Percentiles rank a stretch among this genome's conserved stretches.
phyloP scores from a whole-genome alignment of 495 filamentous ascomycete species.

The Cudoniella acicularis region DNA sequence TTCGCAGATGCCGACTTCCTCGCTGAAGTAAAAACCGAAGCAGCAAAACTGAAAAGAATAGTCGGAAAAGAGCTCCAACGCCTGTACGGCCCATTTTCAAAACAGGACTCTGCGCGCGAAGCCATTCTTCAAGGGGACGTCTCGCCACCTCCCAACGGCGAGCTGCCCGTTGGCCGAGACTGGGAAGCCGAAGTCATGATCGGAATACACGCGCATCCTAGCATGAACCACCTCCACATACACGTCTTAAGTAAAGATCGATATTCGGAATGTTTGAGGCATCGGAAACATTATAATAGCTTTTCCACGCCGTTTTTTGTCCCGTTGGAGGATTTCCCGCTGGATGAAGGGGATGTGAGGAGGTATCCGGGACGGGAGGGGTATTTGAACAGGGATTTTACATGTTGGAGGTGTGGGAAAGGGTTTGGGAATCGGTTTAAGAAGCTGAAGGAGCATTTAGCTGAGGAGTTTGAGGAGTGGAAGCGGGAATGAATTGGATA shows the following conservation, averaged over 20 bases:
- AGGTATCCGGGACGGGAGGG: constrained; percentile 49
- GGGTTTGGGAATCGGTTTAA: constrained; percentile 70
- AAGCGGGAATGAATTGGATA: constrained; percentile 69
- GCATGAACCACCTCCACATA: constrained; percentile 89
- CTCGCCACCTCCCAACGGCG: constrained; percentile 32
- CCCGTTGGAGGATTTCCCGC: constrained; percentile 73
- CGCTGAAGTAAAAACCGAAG: constrained; percentile 55
- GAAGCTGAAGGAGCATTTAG: constrained; percentile 75
- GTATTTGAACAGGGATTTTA: constrained; percentile 59
- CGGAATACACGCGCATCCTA: constrained; percentile 83
- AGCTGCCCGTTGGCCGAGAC: constrained; percentile 66
- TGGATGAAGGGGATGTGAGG: constrained; percentile 57
- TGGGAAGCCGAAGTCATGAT: constrained; percentile 73
- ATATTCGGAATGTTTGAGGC: constrained; percentile 64
- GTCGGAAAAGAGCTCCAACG: constrained; percentile 77
- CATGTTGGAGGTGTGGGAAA: constrained; percentile 82
- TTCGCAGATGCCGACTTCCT: constrained; percentile 72
- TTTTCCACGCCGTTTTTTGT: constrained; percentile 90
- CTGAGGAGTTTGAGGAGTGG: constrained; percentile 78
- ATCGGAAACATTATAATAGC: constrained; percentile 87
- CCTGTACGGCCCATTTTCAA: constrained; percentile 59
- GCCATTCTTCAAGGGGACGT: constrained; percentile 54
- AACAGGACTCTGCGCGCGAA: constrained; percentile 52
- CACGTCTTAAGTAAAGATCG: constrained; percentile 80
- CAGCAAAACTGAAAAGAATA: constrained; percentile 53